Percentiles rank a stretch among this genome's conserved stretches.
Conservation (phyloP, 306 rosid genomes). For the Sicyos baderoa region DNA sequence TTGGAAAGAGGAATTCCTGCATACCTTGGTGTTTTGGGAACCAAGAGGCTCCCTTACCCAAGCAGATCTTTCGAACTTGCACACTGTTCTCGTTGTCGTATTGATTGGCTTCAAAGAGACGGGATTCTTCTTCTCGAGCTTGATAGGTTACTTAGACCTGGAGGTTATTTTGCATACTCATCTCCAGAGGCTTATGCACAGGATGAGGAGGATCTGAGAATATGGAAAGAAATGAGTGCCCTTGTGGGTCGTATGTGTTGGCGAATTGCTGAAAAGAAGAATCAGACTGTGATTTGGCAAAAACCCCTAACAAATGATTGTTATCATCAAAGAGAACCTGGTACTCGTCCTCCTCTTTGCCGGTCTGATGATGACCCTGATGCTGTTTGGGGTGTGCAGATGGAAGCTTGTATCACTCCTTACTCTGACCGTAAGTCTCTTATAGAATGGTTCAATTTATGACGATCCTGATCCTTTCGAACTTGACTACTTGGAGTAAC, state of each 20-base stretch:
- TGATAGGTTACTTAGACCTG: constrained; percentile 78
- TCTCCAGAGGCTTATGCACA: constrained; percentile 98
- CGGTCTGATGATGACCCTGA: constrained; percentile 76
- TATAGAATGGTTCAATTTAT: constrained; percentile 18
- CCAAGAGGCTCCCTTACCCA: constrained; percentile 95
- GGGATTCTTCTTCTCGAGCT: constrained; percentile 88
- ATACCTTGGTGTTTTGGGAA: constrained; percentile 87
- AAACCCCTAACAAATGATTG: constrained; percentile 87
- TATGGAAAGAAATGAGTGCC: constrained; percentile 90
- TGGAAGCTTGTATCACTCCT: constrained; percentile 82
- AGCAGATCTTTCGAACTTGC: constrained; percentile 97
- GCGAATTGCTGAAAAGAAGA: constrained; percentile 64
- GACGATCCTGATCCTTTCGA: too few relatives aligned
- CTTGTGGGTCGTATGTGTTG: constrained; percentile 87
- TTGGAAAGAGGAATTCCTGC: constrained; percentile 96
- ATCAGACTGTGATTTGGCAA: constrained; percentile 97
- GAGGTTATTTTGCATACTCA: constrained; percentile 93
- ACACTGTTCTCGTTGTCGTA: constrained; percentile 94
- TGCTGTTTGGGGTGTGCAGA: constrained; percentile 75
- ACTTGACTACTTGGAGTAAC: neutral
- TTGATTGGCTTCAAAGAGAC: constrained; percentile 97
- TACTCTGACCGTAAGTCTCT: constrained; percentile 68
- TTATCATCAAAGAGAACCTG: constrained; percentile 66
- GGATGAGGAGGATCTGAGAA: constrained; percentile 86
- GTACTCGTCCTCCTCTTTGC: constrained; percentile 82